phyloP scores from a whole-genome alignment of 768 basidiomycete genomes.

The Tulasnella sp. region DNA sequence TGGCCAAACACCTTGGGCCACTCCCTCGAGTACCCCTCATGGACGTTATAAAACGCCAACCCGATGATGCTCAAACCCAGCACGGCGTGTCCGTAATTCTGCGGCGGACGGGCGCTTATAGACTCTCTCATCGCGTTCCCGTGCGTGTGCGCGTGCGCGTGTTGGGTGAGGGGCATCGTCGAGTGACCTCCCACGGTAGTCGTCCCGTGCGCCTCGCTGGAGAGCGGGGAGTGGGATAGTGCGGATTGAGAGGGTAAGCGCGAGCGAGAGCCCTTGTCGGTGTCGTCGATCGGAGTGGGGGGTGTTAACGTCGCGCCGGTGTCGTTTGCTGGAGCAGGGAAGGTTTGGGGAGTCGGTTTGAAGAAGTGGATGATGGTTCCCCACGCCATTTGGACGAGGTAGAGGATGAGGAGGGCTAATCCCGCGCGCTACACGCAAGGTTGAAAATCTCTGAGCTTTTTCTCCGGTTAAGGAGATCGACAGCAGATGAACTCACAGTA shows the following conservation, averaged over 20 bases:
- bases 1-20: slow-evolving; percentile 12
- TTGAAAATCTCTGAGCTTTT: background rate
- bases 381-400: slow-evolving; percentile 37
- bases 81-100: slow-evolving; percentile 33
- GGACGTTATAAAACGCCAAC: slow-evolving; percentile 34
- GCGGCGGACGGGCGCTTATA: slow-evolving; percentile 39
- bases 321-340: background rate
- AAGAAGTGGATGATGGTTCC: slow-evolving; percentile 43
- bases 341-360: slow-evolving; percentile 27
- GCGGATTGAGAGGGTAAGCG: background rate
- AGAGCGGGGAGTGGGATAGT: slow-evolving; percentile 13
- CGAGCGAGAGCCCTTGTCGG: background rate
- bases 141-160: too few relatives aligned
- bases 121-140: too few relatives aligned
- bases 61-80: slow-evolving; percentile 45
- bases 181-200: too few relatives aligned
- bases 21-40: slow-evolving; percentile 11
- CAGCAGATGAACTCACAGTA: slow-evolving; percentile 17
- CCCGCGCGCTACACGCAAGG: slow-evolving; percentile 42
- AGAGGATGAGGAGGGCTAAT: slow-evolving; percentile 41
- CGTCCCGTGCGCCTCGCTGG: too few relatives aligned
- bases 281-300: background rate
- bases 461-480: background rate
- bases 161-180: too few relatives aligned
- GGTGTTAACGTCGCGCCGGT: background rate